Conservation (phyloP, 345 rosid genomes). For the Boechera retrofracta region DNA sequence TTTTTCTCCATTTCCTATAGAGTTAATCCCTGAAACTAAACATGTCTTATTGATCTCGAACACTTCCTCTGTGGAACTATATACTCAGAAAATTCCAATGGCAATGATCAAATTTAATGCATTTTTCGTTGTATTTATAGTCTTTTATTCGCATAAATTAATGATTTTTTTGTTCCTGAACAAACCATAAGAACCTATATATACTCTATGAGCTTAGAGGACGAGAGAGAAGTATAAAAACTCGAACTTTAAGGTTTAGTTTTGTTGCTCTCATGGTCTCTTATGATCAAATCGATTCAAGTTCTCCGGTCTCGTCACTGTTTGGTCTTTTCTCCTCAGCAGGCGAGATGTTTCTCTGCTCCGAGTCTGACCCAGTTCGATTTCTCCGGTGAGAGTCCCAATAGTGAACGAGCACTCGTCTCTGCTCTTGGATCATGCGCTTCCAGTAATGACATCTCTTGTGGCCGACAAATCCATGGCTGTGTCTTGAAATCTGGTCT, state of each 20-base stretch:
- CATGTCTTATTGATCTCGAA: slow-evolving; percentile 30
- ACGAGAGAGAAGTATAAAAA: slow-evolving; percentile 14
- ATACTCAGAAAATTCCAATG: slow-evolving; percentile 42
- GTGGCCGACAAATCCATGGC: slow-evolving; percentile 63
- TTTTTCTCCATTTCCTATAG: slow-evolving; percentile 5
- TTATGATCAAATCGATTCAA: slow-evolving; percentile 52
- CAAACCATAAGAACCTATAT: slow-evolving; percentile 3
- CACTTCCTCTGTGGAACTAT: slow-evolving; percentile 44
- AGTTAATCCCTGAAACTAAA: slow-evolving; percentile 25
- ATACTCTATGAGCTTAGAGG: not conserved
- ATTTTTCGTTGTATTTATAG: not conserved
- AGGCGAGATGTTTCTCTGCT: slow-evolving; percentile 53
- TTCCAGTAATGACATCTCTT: slow-evolving; percentile 43
- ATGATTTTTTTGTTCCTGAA: not conserved
- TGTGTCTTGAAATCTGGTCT: slow-evolving; percentile 60
- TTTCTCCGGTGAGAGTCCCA: slow-evolving; percentile 15
- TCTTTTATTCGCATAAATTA: not conserved
- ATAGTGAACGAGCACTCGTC: slow-evolving; percentile 54
- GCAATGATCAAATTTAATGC: slow-evolving; percentile 47
- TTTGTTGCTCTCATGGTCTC: slow-evolving; percentile 45
- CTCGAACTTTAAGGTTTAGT: not conserved
- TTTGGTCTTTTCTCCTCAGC: slow-evolving; percentile 23
- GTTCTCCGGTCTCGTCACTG: slow-evolving; percentile 40
- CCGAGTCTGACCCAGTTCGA: slow-evolving; percentile 34
- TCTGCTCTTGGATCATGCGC: slow-evolving; percentile 68